Evolutionary conservation across 805 yeast genomes (phyloP), one percentile per base, ranked within the genome.

Genomic region (Cyberlindnera veronae): DNA sequence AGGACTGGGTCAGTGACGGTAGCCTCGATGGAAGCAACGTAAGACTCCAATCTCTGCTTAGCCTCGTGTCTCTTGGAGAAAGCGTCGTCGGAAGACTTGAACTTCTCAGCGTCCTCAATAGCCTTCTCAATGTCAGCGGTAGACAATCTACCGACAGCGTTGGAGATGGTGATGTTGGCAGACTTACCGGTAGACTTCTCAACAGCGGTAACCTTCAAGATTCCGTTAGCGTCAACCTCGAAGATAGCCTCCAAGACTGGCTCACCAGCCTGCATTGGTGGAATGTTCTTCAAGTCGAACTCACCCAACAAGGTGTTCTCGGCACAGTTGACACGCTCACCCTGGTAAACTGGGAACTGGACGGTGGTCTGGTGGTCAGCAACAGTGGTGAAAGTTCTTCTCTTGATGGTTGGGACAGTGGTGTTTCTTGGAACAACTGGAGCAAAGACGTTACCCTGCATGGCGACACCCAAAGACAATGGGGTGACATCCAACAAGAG

Each of bases 11-110:
- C 99, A 62, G 96, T 87, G 72, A 91, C 84, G 60, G 96, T 85
- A 58, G 93, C 76, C 79, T 93, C 97, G 62, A 90, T 87, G 57
- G 95, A 81, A 61, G 95, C 79, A 68, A 93, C 95, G 84, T 91
- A 91, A 63, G 97, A 88, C 81, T 91, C 99, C 69, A 91, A 84
- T 79, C 89, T 90, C 79, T 91, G 97, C 79, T 90, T 91, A 68
- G 95, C 93, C 81, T 93, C 98, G 78, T 91, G 97, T 71, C 84
- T 84, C 90, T 90, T 91, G 74, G 98, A 95, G 85, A 91, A 93
- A 63, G 95, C 96, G 68, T 91, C 97, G 74, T 91, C 99, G 62
- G 95, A 86, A 66, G 91, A 78, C 88, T 91, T 91, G 95, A 89
- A 93, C 74, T 87, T 87, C 77, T 91, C 99, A 62, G 99, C 98